Conservation (phyloP, 257 asterid genomes). For the Scutellaria barbata region DNA sequence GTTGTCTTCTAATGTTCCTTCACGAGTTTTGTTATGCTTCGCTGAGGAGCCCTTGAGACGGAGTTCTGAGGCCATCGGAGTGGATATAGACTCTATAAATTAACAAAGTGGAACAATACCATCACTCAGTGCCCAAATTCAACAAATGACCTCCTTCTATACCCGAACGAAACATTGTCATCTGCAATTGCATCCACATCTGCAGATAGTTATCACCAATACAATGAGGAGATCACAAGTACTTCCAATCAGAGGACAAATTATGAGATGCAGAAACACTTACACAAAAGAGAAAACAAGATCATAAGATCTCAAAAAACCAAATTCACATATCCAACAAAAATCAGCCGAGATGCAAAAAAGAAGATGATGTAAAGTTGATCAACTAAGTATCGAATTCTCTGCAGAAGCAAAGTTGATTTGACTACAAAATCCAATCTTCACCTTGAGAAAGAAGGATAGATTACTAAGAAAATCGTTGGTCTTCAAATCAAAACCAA, state of each 20-base stretch:
- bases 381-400: slow-evolving; percentile 26
- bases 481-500: slow-evolving; percentile 32
- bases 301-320: slow-evolving; percentile 3
- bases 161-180: slow-evolving; percentile 31
- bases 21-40: slow-evolving; percentile 42
- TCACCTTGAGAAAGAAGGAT: slow-evolving; percentile 31
- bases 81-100: slow-evolving; percentile 15
- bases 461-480: slow-evolving; percentile 9
- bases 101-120: slow-evolving; percentile 15
- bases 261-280: not conserved
- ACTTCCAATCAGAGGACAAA: not conserved
- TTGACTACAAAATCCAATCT: slow-evolving; percentile 21
- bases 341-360: not conserved
- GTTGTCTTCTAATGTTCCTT: slow-evolving; percentile 35
- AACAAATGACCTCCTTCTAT: slow-evolving; percentile 21
- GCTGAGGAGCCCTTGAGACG: slow-evolving; percentile 41
- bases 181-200: slow-evolving; percentile 53
- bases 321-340: slow-evolving; percentile 25
- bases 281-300: not conserved
- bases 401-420: not conserved
- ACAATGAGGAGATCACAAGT: not conserved
- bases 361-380: slow-evolving; percentile 4
- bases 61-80: slow-evolving; percentile 54
- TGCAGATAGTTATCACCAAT: slow-evolving; percentile 30
- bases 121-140: slow-evolving; percentile 23